Percentiles rank a stretch among this genome's conserved stretches.
Conservation (phyloP, 805 yeast species). For the Candida oleophila region DNA sequence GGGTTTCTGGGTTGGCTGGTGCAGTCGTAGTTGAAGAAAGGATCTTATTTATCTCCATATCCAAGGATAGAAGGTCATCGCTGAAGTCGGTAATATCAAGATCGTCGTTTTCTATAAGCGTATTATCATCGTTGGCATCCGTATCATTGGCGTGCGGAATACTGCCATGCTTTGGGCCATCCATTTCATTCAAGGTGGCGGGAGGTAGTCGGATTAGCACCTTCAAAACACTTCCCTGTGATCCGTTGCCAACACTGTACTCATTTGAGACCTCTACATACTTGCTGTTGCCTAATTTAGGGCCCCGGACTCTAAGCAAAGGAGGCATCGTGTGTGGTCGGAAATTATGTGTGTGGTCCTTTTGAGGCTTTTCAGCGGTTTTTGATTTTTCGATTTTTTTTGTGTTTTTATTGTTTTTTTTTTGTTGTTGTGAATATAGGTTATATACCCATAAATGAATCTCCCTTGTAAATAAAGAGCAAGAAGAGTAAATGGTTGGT, state of each 20-base stretch:
- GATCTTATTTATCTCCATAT: slow-evolving; percentile 18
- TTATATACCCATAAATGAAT: too few species aligned
- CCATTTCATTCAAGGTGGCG: slow-evolving; percentile 1
- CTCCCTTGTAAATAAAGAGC: too few species aligned
- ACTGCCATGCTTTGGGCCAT: neutral
- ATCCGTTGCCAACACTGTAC: neutral
- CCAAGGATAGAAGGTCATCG: slow-evolving; percentile 17
- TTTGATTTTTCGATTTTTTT: neutral
- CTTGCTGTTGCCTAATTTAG: neutral
- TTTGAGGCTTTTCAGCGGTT: neutral
- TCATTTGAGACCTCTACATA: neutral
- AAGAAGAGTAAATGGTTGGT: too few species aligned
- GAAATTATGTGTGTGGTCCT: too few species aligned
- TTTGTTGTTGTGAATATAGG: too few species aligned
- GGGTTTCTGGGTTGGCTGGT: neutral
- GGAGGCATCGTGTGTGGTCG: neutral
- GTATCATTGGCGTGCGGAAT: neutral
- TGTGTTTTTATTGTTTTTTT: neutral
- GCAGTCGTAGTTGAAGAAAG: slow-evolving; percentile 7
- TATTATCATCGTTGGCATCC: neutral
- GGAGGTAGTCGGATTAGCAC: slow-evolving; percentile 12
- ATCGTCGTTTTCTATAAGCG: too few species aligned
- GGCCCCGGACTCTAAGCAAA: slow-evolving; percentile 1
- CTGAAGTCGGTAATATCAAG: neutral
- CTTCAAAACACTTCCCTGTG: slow-evolving; percentile 2